A percentile compares a stretch with the other conserved stretches of the same genome.
Conservation (phyloP, 2,329 filamentous ascomycete genomes). For the Sphaerostilbella broomeana region DNA sequence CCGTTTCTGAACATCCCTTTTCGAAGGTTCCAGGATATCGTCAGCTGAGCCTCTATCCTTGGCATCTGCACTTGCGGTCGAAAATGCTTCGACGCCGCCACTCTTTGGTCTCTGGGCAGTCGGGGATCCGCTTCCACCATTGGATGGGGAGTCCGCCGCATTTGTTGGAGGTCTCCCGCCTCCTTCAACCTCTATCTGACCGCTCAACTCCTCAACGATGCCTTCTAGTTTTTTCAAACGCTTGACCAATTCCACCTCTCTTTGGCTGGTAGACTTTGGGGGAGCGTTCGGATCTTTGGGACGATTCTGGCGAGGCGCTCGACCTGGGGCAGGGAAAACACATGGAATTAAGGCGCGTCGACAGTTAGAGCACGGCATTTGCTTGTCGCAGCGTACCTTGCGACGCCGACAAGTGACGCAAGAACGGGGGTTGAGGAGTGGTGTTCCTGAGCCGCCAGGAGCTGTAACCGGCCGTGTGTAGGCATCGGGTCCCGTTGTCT, state of each 20-base stretch:
- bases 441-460: constrained; percentile 25
- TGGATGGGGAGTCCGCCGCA: constrained; percentile 24
- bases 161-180: constrained; percentile 26
- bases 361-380: constrained; percentile 70
- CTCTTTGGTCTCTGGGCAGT: constrained; percentile 11
- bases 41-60: constrained; percentile 22
- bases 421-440: constrained; percentile 40
- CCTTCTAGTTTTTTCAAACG: constrained; percentile 66
- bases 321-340: constrained; percentile 66
- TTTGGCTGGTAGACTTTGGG: constrained; percentile 52
- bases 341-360: constrained; percentile 63
- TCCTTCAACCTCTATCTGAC: constrained; percentile 53
- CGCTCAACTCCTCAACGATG: constrained; percentile 64
- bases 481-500: constrained; percentile 34
- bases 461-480: constrained; percentile 30
- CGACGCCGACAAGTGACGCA: constrained; percentile 47
- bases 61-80: constrained; percentile 16
- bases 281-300: constrained; percentile 58
- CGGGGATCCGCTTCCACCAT: constrained; percentile 9
- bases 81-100: constrained; percentile 11
- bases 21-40: constrained; percentile 30
- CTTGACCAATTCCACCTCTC: constrained; percentile 64
- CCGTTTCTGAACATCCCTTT: constrained; percentile 33
- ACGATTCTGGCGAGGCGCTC: constrained; percentile 61
- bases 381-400: constrained; percentile 74